phyloP scores from a whole-genome alignment of 2,329 filamentous ascomycete species.

The Nemania bipapillata region DNA sequence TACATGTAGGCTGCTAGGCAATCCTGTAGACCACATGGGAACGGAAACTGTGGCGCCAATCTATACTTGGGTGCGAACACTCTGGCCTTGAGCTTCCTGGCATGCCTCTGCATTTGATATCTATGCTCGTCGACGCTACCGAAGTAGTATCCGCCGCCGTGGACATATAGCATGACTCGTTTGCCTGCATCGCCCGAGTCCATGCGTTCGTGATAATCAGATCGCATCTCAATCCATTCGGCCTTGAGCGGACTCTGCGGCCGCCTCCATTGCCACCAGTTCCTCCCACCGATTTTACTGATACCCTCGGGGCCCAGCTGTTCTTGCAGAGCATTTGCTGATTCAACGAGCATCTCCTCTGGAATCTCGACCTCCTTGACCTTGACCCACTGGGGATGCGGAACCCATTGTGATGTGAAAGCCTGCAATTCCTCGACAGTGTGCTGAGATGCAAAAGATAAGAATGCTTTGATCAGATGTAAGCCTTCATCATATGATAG shows the following conservation, averaged over 20 bases:
- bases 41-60: constrained; percentile 91
- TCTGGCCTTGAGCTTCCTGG: constrained; percentile 88
- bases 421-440: constrained; percentile 92
- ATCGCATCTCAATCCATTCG: constrained; percentile 97
- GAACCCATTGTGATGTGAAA: constrained; percentile 92
- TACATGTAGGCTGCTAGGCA: constrained; percentile 89
- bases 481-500: constrained; percentile 95
- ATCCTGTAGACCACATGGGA: constrained; percentile 91
- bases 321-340: constrained; percentile 73
- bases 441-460: constrained; percentile 85
- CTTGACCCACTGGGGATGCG: constrained; percentile 86
- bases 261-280: constrained; percentile 91
- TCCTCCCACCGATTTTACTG: constrained; percentile 78
- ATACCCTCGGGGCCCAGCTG: constrained; percentile 84
- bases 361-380: constrained; percentile 76
- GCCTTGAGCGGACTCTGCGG: constrained; percentile 74
- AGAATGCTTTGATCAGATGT: constrained; percentile 84
- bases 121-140: constrained; percentile 95
- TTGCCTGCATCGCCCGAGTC: constrained; percentile 68
- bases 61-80: constrained; percentile 89
- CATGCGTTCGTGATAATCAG: constrained; percentile 79
- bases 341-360: constrained; percentile 68
- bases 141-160: constrained; percentile 95
- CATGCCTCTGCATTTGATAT: constrained; percentile 98
- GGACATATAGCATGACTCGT: constrained; percentile 90